Base-by-base conservation (phyloP, 257 asterid genomes). In the Linderniella brevidens region DNA sequence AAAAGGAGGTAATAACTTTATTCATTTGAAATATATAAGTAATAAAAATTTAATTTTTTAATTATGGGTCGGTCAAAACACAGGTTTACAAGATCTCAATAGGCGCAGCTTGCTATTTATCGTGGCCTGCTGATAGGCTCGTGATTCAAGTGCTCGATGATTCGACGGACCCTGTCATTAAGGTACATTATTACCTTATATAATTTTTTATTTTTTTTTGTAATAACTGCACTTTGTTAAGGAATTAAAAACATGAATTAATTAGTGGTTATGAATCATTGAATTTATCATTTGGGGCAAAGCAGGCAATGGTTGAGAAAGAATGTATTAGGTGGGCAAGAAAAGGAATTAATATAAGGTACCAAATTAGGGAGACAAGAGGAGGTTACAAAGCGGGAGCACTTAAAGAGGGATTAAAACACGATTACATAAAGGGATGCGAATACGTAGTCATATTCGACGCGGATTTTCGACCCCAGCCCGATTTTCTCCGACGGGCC, bases 41-140 rank as follows among this genome's bases (percentile, higher is more conserved):
- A 25, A 25, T 2, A 6, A 25, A 6, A 25, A 25, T 25, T 2
- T 25, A 25, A 25, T 25, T 25, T 25, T 25, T 25, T 2, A 25
- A 25, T 25, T 2, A 25, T 25, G 32, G n/a, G n/a, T n/a, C n/a
- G n/a, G n/a, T n/a, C n/a, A n/a, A n/a, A n/a, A n/a, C 6, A 25
- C 61, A 80, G 87, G 93, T 82, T 49, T 82, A 82, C 66, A 74
- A 78, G 63, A 69, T 75, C 43, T 82, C 90, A 17, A 78, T 78
- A 66, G 82, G 86, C 5, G 90, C 93, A 57, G 83, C 82, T 20
- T 82, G 86, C 65, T 68, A 65, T 35, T 78, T 82, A 8, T 75
- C 93, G 5, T 82, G 92, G 93, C 93, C 93, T n/a, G 46, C 69
- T 15, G 80, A 82, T 58, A 75, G 82, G 58, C 47, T 78, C 17